Base-by-base conservation (phyloP, 176 grass and related monocot genomes). In the Carex myosuroides region DNA sequence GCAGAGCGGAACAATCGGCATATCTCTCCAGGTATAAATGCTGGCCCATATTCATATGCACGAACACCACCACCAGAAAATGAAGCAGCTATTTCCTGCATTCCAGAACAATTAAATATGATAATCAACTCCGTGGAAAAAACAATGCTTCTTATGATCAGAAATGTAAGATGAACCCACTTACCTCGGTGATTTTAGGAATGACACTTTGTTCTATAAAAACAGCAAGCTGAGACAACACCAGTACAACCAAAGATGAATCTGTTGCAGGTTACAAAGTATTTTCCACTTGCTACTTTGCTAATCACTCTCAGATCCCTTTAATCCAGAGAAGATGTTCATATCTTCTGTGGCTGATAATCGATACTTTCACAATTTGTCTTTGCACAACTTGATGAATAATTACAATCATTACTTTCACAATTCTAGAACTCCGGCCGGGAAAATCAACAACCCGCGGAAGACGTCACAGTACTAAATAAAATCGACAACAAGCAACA, bases 11-110 rank as follows among this genome's bases (percentile, higher is more conserved):
- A 99, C 48, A 99, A 66, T 35, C 96, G 90, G 30, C 96, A 99
- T 82, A 99, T 93, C 79, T 95, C 96, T 88, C 96, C 96, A 81
- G 96, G 96, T 20, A 99, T 89, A 88, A 99, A 99, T 85, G 96
- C 86, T 78, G 93, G 96, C 60, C 93, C 96, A 84, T 92, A 89
- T 86, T 95, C 96, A 60, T 90, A 94, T 39, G 84, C 92, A 81
- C 85, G 91, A 60, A 77, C 72, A 33, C 96, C 88, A 60, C 91
- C 96, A 78, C 96, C 93, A 85, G 93, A 99, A 86, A 99, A 99
- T 63, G 88, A 90, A 94, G 88, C 79, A 81, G 96, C 96, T 68
- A 99, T 72, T 85, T 95, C 96, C 96, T 99, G 61, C 54, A 59
- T 84, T 54, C 22, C 21, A 78, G 22, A 44, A 78, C 64, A 76